Percentiles rank a stretch among this genome's conserved stretches.
Evolutionary conservation across 164 flowering plant species (phyloP).

Genomic region (Taxillus chinensis): DNA sequence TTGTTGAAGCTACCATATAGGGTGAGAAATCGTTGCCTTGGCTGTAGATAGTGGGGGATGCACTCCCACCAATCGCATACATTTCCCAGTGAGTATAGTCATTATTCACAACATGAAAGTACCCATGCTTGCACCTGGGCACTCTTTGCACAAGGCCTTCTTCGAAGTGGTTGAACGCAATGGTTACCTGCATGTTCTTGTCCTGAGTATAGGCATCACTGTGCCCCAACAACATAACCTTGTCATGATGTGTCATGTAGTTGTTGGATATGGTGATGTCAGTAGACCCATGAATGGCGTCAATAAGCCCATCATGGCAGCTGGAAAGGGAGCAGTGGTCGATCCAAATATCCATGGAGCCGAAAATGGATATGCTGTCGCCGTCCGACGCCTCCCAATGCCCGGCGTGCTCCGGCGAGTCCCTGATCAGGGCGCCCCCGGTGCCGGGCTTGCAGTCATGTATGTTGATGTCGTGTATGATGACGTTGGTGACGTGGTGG

Average conservation of each 20-base stretch:
- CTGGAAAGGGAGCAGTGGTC: conserved; percentile 44
- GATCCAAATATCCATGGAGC: conserved; percentile 25
- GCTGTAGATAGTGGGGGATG: conserved; percentile 35
- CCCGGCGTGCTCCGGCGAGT: conserved; percentile 31
- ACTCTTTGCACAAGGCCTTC: conserved; percentile 45
- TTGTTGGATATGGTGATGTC: conserved; percentile 43
- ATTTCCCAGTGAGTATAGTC: conserved; percentile 50
- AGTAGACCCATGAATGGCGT: conserved; percentile 41
- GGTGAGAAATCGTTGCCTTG: conserved; percentile 42
- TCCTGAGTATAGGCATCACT: conserved; percentile 30
- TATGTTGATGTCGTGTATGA: conserved; percentile 37
- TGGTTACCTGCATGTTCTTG: conserved; percentile 36
- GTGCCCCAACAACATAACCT: conserved; percentile 42
- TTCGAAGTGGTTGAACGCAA: conserved; percentile 44
- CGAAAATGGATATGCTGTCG: conserved; percentile 32
- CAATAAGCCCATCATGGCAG: conserved; percentile 38
- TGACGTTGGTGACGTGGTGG: conserved; percentile 29
- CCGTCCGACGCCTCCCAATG: conserved; percentile 34
- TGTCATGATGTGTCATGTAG: conserved; percentile 40
- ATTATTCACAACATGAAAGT: conserved; percentile 50
- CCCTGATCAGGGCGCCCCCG: conserved; percentile 18
- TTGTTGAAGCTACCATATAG: conserved; percentile 18
- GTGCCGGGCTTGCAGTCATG: conserved; percentile 30
- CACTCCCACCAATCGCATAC: conserved; percentile 57
- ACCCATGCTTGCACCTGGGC: conserved; percentile 48